phyloP scores from a whole-genome alignment of 345 rosid species.

The Pseudoturritis turrita region DNA sequence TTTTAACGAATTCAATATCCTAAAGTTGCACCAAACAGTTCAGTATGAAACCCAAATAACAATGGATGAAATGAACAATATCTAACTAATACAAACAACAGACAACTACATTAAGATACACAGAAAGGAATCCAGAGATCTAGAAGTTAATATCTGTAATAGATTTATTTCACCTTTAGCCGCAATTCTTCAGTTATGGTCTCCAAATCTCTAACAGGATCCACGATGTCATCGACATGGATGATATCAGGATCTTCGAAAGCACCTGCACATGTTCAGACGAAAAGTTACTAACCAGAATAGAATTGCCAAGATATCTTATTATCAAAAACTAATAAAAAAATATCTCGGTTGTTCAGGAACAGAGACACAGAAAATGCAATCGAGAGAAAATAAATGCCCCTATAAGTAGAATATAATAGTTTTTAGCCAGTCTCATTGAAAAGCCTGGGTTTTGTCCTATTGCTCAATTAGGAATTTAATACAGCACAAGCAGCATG shows the following conservation, averaged over 20 bases:
- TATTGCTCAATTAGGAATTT: not conserved
- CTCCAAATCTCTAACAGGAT: conserved; percentile 96
- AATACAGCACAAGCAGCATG: not conserved
- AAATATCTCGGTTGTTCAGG: not conserved
- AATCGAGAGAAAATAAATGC: not conserved
- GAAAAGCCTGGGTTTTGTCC: not conserved
- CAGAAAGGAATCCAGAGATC: not conserved
- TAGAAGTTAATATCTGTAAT: not conserved
- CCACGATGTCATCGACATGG: conserved; percentile 90
- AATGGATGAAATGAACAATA: not conserved
- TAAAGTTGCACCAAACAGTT: conserved; percentile 27
- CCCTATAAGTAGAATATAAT: not conserved
- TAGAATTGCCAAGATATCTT: not conserved
- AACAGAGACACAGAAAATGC: not conserved
- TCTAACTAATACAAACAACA: not conserved
- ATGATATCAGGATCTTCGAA: conserved; percentile 95
- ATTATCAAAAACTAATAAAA: not conserved
- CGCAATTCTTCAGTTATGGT: conserved; percentile 74
- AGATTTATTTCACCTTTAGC: conserved; percentile 56
- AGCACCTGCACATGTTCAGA: conserved; percentile 53
- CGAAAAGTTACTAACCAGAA: conserved; percentile 7
- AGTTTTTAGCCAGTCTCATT: not conserved
- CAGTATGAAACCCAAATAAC: conserved; percentile 5
- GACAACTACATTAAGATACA: not conserved
- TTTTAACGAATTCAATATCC: conserved; percentile 89